These are phyloP conservation scores for Boletus rex-veris DNA, from an alignment of 768 basidiomycete species.

Conservation along the genomic window DNA sequence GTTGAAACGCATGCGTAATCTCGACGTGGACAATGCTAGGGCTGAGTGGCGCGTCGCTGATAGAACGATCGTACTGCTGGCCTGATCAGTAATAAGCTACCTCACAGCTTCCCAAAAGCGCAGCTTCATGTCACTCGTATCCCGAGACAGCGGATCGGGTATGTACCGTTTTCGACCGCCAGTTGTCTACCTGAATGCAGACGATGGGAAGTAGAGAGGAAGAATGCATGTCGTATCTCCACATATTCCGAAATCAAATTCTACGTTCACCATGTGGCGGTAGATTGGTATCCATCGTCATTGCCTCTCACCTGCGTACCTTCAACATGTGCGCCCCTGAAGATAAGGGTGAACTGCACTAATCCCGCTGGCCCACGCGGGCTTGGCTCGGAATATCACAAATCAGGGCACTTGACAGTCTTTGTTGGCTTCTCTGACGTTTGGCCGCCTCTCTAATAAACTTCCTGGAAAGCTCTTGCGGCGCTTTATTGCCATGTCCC, in stretches of 20 bases:
- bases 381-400: no score
- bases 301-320: background rate
- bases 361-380: no score
- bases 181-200: background rate
- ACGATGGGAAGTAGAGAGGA: slow-evolving; percentile 1
- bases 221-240: background rate
- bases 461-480: no score
- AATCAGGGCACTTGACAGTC: no score
- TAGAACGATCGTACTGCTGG: slow-evolving; percentile 44
- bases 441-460: no score
- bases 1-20: slow-evolving; percentile 55
- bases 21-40: slow-evolving; percentile 58
- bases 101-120: slow-evolving; percentile 3
- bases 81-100: slow-evolving; percentile 20
- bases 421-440: no score
- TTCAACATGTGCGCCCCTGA: no score
- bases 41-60: slow-evolving; percentile 70
- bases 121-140: background rate
- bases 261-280: background rate
- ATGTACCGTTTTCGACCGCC: no score
- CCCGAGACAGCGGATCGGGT: slow-evolving; percentile 4
- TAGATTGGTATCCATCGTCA: slow-evolving; percentile 4
- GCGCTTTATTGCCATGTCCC: no score
- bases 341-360: no score
- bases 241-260: background rate